phyloP scores from a whole-genome alignment of 1,139 yeast species.

The Hansenula lynferdii region DNA sequence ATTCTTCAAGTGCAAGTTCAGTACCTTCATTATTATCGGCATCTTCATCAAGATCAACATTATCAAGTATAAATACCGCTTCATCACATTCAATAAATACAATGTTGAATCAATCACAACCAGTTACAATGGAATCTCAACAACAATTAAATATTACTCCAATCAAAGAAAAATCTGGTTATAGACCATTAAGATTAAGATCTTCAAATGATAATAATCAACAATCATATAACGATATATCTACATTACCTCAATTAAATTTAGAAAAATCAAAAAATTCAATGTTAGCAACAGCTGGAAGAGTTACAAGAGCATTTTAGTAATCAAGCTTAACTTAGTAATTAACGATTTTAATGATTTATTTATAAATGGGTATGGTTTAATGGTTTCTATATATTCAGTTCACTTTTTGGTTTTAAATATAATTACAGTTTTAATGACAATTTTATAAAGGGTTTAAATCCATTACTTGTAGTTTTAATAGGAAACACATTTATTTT shows the following conservation, averaged over 20 bases:
- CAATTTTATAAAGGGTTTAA: background rate
- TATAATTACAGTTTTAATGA: background rate
- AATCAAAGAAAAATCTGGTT: background rate
- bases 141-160: background rate
- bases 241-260: background rate
- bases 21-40: conserved; percentile 26
- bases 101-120: conserved; percentile 1
- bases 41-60: conserved; percentile 24
- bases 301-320: conserved; percentile 1
- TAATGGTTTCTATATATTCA: background rate
- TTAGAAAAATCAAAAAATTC: conserved; percentile 1
- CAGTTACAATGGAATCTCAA: background rate
- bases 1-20: conserved; percentile 15
- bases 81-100: conserved; percentile 6
- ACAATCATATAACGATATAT: background rate
- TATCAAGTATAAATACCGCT: conserved; percentile 12
- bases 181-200: conserved; percentile 5
- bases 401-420: background rate
- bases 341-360: background rate
- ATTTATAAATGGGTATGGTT: background rate
- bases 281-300: conserved; percentile 3
- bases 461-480: too few species aligned
- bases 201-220: conserved; percentile 6
- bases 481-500: too few species aligned
- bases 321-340: background rate